phyloP scores from a whole-genome alignment of 306 rosid genomes.

The Cicer yamashitae region DNA sequence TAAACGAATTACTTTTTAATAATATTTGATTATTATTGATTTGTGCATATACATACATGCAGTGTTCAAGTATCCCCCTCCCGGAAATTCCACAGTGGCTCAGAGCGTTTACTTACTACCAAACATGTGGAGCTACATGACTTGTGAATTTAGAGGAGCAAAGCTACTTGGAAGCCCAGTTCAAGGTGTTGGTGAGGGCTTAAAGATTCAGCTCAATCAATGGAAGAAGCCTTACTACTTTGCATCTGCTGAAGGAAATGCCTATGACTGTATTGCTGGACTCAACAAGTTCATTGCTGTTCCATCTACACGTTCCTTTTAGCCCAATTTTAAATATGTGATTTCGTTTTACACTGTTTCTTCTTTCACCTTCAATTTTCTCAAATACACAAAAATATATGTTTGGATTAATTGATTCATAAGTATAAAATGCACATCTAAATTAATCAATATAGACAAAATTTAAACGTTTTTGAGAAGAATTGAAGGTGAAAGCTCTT shows the following conservation, averaged over 20 bases:
- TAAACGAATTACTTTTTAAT: too few species aligned
- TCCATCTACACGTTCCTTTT: slow-evolving; percentile 44
- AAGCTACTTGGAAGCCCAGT: slow-evolving; percentile 51
- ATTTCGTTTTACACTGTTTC: too few species aligned
- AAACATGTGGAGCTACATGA: slow-evolving; percentile 56
- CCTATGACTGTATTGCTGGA: slow-evolving; percentile 63
- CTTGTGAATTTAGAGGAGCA: slow-evolving; percentile 56
- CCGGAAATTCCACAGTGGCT: slow-evolving; percentile 31
- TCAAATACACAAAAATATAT: too few species aligned
- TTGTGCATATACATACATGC: slow-evolving; percentile 5
- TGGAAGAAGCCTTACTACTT: slow-evolving; percentile 67
- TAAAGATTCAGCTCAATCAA: slow-evolving; percentile 49
- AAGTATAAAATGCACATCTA: too few species aligned
- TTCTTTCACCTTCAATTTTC: too few species aligned
- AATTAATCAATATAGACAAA: too few species aligned
- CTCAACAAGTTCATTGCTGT: slow-evolving; percentile 54
- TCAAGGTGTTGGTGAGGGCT: slow-evolving; percentile 56
- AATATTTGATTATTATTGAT: not conserved
- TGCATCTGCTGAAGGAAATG: slow-evolving; percentile 53
- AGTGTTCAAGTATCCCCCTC: slow-evolving; percentile 62
- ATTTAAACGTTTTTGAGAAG: too few species aligned
- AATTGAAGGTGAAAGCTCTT: too few species aligned
- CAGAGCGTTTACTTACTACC: slow-evolving; percentile 59
- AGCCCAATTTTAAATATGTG: not conserved
- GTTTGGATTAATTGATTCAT: too few species aligned